Conservation (phyloP, 2,329 filamentous ascomycete genomes). For the Pseudocercospora fuligena region DNA sequence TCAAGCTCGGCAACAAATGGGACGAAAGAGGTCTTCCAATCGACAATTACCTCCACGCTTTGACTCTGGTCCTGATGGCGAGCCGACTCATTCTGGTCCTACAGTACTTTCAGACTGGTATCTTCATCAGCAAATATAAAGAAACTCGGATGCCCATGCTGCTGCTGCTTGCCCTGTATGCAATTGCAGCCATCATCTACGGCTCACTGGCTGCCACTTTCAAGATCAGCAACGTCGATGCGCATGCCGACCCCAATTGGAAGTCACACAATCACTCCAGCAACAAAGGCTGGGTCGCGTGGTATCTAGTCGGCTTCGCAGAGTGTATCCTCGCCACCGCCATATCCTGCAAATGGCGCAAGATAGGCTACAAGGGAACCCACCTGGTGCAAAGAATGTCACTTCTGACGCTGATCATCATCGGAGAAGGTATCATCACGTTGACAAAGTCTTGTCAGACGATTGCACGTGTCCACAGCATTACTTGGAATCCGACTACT, state of each 20-base stretch:
- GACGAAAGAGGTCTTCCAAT: neutral
- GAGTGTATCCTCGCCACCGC: slow-evolving; percentile 57
- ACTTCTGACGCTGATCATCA: slow-evolving; percentile 45
- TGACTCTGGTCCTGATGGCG: neutral
- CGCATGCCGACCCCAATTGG: neutral
- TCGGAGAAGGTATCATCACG: slow-evolving; percentile 46
- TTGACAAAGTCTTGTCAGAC: slow-evolving; percentile 40
- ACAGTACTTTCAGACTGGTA: neutral
- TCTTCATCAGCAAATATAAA: neutral
- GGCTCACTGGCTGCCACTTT: neutral
- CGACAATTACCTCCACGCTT: neutral
- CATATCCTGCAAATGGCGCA: slow-evolving; percentile 40
- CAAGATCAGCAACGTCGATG: neutral
- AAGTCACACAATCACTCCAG: neutral
- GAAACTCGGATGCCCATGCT: neutral
- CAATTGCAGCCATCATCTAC: neutral
- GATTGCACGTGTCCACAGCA: slow-evolving; percentile 37
- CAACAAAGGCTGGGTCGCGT: neutral
- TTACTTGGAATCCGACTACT: slow-evolving; percentile 28
- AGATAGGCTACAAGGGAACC: slow-evolving; percentile 46
- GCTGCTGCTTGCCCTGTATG: neutral
- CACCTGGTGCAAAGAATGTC: slow-evolving; percentile 44
- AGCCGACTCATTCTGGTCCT: neutral
- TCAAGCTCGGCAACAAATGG: neutral
- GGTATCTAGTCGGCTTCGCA: slow-evolving; percentile 46